A percentile compares a stretch with the other conserved stretches of the same genome.
Conservation (phyloP, 208 protist species). For the Vickermania ingenoplastis region DNA sequence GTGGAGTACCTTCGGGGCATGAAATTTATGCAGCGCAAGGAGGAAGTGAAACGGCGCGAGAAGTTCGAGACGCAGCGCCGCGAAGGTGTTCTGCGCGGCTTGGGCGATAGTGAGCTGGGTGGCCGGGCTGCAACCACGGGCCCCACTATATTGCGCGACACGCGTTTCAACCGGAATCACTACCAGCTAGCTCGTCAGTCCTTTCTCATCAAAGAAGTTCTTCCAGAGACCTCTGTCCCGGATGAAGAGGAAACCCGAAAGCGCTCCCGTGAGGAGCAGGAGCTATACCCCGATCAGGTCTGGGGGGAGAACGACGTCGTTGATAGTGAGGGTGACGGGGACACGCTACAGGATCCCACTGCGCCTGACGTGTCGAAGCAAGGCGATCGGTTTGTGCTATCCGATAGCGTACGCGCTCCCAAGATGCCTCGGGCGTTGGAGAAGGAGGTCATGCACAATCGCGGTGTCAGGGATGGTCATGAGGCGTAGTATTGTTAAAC, state of each 20-base stretch:
- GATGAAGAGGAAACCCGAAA: not conserved
- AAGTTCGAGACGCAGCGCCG: constrained; percentile 59
- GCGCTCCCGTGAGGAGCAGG: constrained; percentile 9
- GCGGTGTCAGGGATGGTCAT: too few relatives aligned
- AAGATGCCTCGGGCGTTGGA: constrained; percentile 42
- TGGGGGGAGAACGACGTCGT: constrained; percentile 1
- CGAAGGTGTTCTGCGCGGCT: constrained; percentile 23
- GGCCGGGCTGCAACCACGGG: not conserved
- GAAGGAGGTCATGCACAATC: constrained; percentile 5
- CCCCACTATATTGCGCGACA: not conserved
- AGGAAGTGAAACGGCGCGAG: constrained; percentile 70
- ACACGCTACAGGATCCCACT: constrained; percentile 20
- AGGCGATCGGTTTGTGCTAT: constrained; percentile 35
- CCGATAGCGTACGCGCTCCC: constrained; percentile 34
- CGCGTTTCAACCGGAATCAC: not conserved
- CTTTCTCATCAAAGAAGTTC: not conserved
- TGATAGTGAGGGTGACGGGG: constrained; percentile 9
- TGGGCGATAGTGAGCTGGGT: not conserved
- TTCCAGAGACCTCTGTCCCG: not conserved
- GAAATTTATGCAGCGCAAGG: constrained; percentile 91
- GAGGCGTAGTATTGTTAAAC: too few relatives aligned
- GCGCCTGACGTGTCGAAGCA: constrained; percentile 2
- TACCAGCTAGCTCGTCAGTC: not conserved
- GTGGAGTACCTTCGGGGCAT: constrained; percentile 79
- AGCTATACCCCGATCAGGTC: constrained; percentile 11